Evolutionary conservation across 257 asterid genomes (phyloP), one percentile per base, ranked within the genome.

Genomic region (Nicotiana benthamiana): DNA sequence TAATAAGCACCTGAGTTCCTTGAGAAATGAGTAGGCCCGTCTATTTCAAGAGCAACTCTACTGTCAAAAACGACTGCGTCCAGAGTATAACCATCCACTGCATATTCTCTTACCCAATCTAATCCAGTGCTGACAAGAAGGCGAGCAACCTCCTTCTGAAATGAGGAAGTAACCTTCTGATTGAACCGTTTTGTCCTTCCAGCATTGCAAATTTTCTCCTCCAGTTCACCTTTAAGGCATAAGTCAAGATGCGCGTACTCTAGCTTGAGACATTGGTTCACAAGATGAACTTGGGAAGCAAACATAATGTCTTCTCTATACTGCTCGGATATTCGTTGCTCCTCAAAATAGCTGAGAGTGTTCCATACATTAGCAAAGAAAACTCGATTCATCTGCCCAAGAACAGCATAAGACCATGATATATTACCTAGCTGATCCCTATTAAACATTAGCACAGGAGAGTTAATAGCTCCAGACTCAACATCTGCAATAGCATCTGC

Each of bases 1-100:
- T 72, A 61, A 70, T 28, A 40, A 40, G 27, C 87, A 95, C 99
- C 95, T 40, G 90, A 83, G 86, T 95, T 93, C 90, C 99, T 91
- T 63, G 98, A 93, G 86, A 95, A 95, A 90, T 95, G 99, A 83
- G 96, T 91, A 13, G 97, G 97, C n/a, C 99, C 99, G 43, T 96
- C 99, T 17, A 96, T 92, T 88, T 93, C 99, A 80, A 96, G 91
- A 79, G 92, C 97, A 84, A 95, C 87, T 86, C 89, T 92, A 80
- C 61, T 87, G 81, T 93, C 97, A 81, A 92, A 86, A 83, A 93
- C 81, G 15, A 85, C 98, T 40, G 94, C 96, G 63, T 96, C 99
- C 95, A 96, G 83, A 34, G 97, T 90, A 90, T 94, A 96, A 8
- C 97, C 97, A 83, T 89, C 96, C 79, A 91, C 88, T 11, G 32